Percentiles rank a stretch among this genome's conserved stretches.
These are phyloP conservation scores for Solanum dulcamara DNA, from an alignment of 257 asterid species.

Conservation along the genomic window DNA sequence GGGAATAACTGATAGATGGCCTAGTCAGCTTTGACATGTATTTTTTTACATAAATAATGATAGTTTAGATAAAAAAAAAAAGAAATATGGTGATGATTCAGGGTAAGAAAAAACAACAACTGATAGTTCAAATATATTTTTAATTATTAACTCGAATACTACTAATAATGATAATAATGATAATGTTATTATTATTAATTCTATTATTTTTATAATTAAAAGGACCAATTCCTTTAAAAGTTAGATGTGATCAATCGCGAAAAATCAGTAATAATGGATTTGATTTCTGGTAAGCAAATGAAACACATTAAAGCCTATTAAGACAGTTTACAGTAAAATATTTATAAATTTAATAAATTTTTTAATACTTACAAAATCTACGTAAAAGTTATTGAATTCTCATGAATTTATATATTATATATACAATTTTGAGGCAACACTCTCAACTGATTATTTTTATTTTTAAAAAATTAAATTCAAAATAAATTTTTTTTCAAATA, in stretches of 20 bases:
- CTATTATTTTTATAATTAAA: background rate
- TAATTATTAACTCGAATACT: background rate
- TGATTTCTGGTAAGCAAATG: background rate
- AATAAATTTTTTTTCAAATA: no score
- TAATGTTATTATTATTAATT: background rate
- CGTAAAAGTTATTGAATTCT: background rate
- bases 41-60: background rate
- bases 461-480: background rate
- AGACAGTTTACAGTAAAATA: background rate
- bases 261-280: background rate
- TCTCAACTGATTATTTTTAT: background rate
- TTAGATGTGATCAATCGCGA: background rate
- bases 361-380: background rate
- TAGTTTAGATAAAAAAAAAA: background rate
- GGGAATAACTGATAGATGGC: background rate
- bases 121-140: background rate
- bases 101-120: background rate
- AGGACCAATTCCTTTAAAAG: background rate
- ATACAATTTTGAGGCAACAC: fast-evolving
- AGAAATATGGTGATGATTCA: background rate
- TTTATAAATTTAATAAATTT: background rate
- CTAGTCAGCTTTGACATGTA: background rate
- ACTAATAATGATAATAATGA: background rate
- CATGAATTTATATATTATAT: background rate
- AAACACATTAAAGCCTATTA: background rate